Base-by-base conservation (phyloP, 352 stramenopile genomes). In the Phytophthora citricola region DNA sequence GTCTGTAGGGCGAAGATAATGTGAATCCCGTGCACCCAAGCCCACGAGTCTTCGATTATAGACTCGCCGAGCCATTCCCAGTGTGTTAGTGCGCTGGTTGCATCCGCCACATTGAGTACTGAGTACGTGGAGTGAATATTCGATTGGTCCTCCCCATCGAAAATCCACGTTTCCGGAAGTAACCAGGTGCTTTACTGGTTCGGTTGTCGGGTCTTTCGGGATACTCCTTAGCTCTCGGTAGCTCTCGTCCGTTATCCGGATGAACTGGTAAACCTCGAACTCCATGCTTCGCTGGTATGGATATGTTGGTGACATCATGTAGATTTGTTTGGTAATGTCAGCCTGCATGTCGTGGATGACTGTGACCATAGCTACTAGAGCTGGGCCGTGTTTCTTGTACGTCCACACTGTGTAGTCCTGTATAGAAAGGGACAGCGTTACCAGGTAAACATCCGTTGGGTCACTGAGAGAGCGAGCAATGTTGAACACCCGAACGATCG, bases 1-100 rank as follows among this genome's bases (percentile, higher is more conserved):
- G 71, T 52, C 34, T 78, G 58, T 6, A 70, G 5, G 6, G 34
- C 71, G 4, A 81, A 69, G 22, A 83, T 40, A 9, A 81, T 39
- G 36, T 81, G 68, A 12, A 81, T 15, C 6, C 59, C 52, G 43
- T 80, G 75, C 1, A 79, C 63, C 75, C 75, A 83, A 11, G 49
- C 75, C 75, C 68, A 81, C 3, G 75, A 69, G 38, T 77, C 64
- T 22, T 50, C 51, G 27, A 77, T 63, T 7, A 68, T 15, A 36
- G 69, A 48, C 29, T 70, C 60, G 10, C 58, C 48, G 39, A 47
- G 17, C 36, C 51, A 73, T 8, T 71, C 24, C 26, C 51, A 73
- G 24, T 34, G 39, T n/a, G 54, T 46, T 27, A 71, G 6, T 4
- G 51, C 67, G 9, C 14, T 29, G 20, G 31, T 63, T 8, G 56